These are phyloP conservation scores for Ustilago hordei DNA, from an alignment of 1,284 basidiomycete genomes.

Conservation along the genomic window DNA sequence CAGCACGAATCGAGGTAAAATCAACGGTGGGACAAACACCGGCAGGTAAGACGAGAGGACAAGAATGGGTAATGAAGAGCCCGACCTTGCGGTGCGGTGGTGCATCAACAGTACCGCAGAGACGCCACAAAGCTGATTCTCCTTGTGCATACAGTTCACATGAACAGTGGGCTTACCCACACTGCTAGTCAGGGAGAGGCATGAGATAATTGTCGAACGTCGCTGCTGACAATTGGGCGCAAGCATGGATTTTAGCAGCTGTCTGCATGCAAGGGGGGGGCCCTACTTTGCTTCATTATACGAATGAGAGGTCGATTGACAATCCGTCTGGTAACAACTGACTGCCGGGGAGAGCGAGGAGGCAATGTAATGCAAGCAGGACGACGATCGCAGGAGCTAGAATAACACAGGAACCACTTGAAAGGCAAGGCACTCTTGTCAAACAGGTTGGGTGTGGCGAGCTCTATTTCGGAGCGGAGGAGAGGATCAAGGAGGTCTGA, in stretches of 20 bases:
- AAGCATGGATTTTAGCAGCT: slow-evolving; percentile 1
- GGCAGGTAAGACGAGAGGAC: background rate
- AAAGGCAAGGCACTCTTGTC: no score
- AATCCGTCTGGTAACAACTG: background rate
- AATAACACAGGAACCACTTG: no score
- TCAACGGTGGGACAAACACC: background rate
- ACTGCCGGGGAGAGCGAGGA: background rate
- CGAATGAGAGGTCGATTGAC: background rate
- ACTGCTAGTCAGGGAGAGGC: background rate
- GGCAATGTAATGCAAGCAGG: no score
- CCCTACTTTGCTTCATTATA: background rate
- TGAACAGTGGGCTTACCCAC: background rate
- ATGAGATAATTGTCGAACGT: background rate
- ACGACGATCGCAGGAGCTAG: no score
- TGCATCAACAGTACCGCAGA: background rate
- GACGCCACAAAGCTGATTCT: background rate
- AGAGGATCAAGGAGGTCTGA: slow-evolving; percentile 7
- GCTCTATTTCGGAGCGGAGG: background rate
- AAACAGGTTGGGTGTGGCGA: background rate
- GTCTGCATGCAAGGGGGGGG: background rate
- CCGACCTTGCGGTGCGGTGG: background rate
- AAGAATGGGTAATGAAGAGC: background rate
- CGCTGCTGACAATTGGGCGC: background rate
- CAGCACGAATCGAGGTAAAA: background rate
- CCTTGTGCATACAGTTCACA: background rate